phyloP scores from a whole-genome alignment of 1,139 yeast species.

The Diutina mesorugosa region DNA sequence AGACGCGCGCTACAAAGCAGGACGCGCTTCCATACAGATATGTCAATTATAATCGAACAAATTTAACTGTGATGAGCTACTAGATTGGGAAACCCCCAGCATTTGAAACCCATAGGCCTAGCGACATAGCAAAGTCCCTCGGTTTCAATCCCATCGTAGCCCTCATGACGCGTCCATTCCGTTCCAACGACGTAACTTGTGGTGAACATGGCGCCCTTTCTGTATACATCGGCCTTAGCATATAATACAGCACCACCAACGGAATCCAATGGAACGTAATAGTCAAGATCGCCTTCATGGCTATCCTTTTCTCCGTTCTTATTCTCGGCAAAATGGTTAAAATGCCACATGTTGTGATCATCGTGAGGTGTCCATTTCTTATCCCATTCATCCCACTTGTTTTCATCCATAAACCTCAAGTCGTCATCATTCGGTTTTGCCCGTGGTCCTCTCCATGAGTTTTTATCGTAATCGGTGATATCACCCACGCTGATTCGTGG shows the following conservation, averaged over 20 bases:
- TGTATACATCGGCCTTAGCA: slow-evolving; percentile 25
- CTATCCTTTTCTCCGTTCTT: neutral
- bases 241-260: slow-evolving; percentile 40
- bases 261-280: slow-evolving; percentile 23
- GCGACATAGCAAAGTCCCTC: slow-evolving; percentile 41
- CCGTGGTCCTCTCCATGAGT: slow-evolving; percentile 32
- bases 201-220: slow-evolving; percentile 35
- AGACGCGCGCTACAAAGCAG: neutral
- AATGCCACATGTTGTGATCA: neutral
- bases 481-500: slow-evolving; percentile 21
- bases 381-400: slow-evolving; percentile 15
- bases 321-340: slow-evolving; percentile 3
- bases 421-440: slow-evolving; percentile 22
- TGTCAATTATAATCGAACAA: neutral
- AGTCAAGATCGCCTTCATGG: slow-evolving; percentile 6
- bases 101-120: slow-evolving; percentile 26
- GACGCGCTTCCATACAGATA: neutral
- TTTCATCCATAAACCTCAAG: slow-evolving; percentile 15
- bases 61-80: slow-evolving; percentile 13
- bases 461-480: slow-evolving; percentile 8
- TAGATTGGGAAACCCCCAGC: slow-evolving; percentile 31
- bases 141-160: slow-evolving; percentile 41
- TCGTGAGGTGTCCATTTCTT: slow-evolving; percentile 23
- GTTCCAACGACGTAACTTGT: slow-evolving; percentile 35
- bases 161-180: slow-evolving; percentile 34